Conservation (phyloP, 2,329 filamentous ascomycete species). For the Ceratocystiopsis brevicomis region DNA sequence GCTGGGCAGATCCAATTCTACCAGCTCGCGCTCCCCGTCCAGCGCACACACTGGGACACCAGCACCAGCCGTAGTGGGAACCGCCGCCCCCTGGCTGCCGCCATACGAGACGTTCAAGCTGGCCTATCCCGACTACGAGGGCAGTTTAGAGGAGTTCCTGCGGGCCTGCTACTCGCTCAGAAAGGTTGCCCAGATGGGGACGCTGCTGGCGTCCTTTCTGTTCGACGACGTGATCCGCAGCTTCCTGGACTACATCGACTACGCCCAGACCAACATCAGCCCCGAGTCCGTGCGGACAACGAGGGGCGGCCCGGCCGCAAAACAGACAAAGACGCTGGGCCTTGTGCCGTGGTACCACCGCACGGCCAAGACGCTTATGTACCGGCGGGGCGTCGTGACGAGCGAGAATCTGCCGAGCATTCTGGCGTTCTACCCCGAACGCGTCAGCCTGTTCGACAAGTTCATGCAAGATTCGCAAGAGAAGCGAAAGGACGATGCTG, state of each 20-base stretch:
- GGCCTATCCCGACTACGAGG: constrained; percentile 25
- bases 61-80: not conserved
- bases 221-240: constrained; percentile 34
- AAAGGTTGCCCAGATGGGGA: constrained; percentile 17
- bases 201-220: constrained; percentile 23
- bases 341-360: constrained; percentile 23
- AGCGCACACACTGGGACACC: not conserved
- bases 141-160: constrained; percentile 23
- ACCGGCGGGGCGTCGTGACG: constrained; percentile 12
- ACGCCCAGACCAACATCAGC: constrained; percentile 14
- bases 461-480: not conserved
- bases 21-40: no score
- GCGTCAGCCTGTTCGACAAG: constrained; percentile 2
- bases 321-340: not conserved
- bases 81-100: constrained; percentile 1
- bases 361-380: constrained; percentile 10
- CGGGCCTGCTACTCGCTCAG: constrained; percentile 24
- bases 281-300: not conserved
- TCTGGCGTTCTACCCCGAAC: constrained; percentile 5
- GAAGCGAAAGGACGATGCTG: not conserved
- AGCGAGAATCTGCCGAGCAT: constrained; percentile 5
- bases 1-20: no score
- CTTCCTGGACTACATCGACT: constrained; percentile 24
- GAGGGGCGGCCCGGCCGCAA: no score
- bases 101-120: constrained; percentile 20